Conservation (phyloP, 768 basidiomycete genomes). For the Porpolomopsis calyptriformis region DNA sequence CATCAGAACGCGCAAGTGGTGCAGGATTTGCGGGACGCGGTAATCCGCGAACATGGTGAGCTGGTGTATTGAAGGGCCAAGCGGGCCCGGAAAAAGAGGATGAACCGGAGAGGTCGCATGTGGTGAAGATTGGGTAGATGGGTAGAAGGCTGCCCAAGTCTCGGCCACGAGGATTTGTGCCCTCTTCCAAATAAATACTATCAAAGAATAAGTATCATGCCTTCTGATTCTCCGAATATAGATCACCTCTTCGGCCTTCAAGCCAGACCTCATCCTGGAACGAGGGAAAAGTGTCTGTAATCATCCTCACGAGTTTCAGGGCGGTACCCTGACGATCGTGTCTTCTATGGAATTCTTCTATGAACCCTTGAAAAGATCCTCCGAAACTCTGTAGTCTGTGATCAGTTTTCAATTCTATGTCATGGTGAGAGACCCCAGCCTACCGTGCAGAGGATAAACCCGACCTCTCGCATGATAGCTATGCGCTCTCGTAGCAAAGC, state of each 20-base stretch:
- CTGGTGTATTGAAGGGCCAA: conserved; percentile 50
- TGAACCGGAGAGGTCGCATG: conserved; percentile 25
- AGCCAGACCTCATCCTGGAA: conserved; percentile 62
- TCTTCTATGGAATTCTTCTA: conserved; percentile 47
- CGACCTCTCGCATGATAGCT: conserved; percentile 68
- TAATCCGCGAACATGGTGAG: conserved; percentile 95
- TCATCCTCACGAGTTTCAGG: conserved; percentile 61
- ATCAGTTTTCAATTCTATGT: not conserved
- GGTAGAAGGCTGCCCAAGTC: conserved; percentile 87
- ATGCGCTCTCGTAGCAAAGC: conserved; percentile 67
- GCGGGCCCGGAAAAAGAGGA: conserved; percentile 57
- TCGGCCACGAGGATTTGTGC: conserved; percentile 88
- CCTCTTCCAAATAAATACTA: conserved; percentile 82
- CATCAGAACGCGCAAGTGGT: conserved; percentile 65
- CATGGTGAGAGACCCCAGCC: conserved; percentile 16
- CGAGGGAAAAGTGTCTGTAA: conserved; percentile 59
- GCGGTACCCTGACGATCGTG: conserved; percentile 51
- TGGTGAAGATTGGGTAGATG: conserved; percentile 26
- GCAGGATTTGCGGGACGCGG: conserved; percentile 81
- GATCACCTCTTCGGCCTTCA: conserved; percentile 48
- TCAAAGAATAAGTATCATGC: not conserved
- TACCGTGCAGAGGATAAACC: conserved; percentile 59
- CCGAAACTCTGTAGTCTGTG: conserved; percentile 42
- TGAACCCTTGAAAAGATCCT: conserved; percentile 60
- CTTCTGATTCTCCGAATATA: not conserved